phyloP scores from a whole-genome alignment of 495 filamentous ascomycete species.

The Xylaria curta region DNA sequence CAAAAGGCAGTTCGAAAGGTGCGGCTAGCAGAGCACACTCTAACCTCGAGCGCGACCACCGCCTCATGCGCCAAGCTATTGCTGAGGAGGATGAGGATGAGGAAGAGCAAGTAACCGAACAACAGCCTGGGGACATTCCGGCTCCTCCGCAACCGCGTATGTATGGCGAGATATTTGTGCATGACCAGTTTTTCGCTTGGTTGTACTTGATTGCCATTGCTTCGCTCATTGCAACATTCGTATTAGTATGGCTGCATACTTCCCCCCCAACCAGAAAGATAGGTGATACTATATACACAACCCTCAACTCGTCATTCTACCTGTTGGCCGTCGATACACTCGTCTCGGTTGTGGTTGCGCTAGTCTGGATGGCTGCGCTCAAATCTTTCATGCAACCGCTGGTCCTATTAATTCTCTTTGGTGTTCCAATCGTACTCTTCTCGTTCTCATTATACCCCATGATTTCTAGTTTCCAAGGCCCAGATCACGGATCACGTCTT shows the following conservation, averaged over 20 bases:
- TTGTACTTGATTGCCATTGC: constrained; percentile 85
- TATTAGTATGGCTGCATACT: constrained; percentile 89
- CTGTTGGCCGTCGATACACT: constrained; percentile 89
- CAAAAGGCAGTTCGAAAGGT: constrained; percentile 33
- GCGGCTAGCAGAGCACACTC: constrained; percentile 32
- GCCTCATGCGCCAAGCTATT: constrained; percentile 41
- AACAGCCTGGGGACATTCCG: constrained; percentile 32
- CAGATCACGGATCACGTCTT: constrained; percentile 68
- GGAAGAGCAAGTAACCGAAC: constrained; percentile 33
- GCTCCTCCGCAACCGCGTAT: constrained; percentile 33
- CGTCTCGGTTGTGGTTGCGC: constrained; percentile 83
- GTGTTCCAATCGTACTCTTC: constrained; percentile 82
- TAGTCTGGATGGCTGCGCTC: constrained; percentile 89
- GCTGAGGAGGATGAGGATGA: constrained; percentile 41
- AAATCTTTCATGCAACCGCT: constrained; percentile 83
- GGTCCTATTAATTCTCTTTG: constrained; percentile 77
- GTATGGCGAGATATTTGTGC: constrained; percentile 60
- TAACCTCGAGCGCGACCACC: constrained; percentile 40
- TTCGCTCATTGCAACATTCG: constrained; percentile 81
- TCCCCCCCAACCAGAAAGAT: constrained; percentile 66
- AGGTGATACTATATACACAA: constrained; percentile 93
- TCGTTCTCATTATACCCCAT: constrained; percentile 92
- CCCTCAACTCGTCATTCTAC: constrained; percentile 84
- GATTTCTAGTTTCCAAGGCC: constrained; percentile 83
- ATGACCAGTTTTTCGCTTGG: constrained; percentile 92